phyloP scores from a whole-genome alignment of 1,139 yeast genomes.

The Yamadazyma diddensiae region DNA sequence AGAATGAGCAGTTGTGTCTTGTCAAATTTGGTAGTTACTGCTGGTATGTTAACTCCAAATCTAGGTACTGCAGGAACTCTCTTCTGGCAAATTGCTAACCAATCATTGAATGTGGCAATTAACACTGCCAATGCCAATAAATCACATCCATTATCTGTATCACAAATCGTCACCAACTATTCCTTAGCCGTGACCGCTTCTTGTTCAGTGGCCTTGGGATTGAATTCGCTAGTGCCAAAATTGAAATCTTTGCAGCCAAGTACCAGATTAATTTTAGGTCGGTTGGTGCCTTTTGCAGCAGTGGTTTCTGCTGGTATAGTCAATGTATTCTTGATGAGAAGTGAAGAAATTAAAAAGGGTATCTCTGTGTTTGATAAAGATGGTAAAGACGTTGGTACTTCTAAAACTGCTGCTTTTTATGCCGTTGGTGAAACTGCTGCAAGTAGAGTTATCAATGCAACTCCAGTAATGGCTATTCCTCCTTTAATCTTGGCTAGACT shows the following conservation, averaged over 20 bases:
- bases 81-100: constrained; percentile 98
- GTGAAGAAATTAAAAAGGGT: constrained; percentile 89
- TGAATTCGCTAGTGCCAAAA: constrained; percentile 83
- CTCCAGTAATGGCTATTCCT: constrained; percentile 96
- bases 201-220: constrained; percentile 91
- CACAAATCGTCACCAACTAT: constrained; percentile 75
- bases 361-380: constrained; percentile 64
- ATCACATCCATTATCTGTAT: constrained; percentile 81
- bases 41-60: constrained; percentile 96
- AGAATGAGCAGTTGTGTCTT: constrained; percentile 96
- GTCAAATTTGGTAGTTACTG: constrained; percentile 90
- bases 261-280: constrained; percentile 68
- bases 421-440: constrained; percentile 98
- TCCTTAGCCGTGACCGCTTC: constrained; percentile 90
- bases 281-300: constrained; percentile 96
- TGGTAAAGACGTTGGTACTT: constrained; percentile 71
- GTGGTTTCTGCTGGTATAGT: constrained; percentile 96
- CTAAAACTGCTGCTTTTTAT: constrained; percentile 80
- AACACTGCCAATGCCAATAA: constrained; percentile 96
- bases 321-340: constrained; percentile 91
- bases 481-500: constrained; percentile 77
- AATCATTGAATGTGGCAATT: constrained; percentile 92
- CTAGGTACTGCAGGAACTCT: constrained; percentile 86
- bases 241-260: constrained; percentile 64
- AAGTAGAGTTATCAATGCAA: constrained; percentile 90